Percentiles rank a stretch among this genome's conserved stretches.
These are phyloP conservation scores for Aspergillus ochraceoroseus DNA, from an alignment of 2,329 filamentous ascomycete species.

Conservation along the genomic window DNA sequence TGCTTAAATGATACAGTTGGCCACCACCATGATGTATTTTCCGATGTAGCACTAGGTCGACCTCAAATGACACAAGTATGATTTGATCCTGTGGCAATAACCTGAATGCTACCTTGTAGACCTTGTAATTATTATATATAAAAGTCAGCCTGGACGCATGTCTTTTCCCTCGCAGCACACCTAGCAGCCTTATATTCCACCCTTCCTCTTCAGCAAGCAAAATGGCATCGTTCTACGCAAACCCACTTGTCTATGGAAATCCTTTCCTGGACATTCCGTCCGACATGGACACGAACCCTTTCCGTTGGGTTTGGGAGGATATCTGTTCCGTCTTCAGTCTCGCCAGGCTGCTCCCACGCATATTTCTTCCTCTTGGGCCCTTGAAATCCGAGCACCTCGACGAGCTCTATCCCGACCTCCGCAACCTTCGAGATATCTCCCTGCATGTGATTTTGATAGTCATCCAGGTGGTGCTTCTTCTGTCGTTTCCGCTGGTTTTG, in stretches of 20 bases:
- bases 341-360: not conserved
- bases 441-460: conserved; percentile 1
- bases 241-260: conserved; percentile 1
- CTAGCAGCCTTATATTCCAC: too few species aligned
- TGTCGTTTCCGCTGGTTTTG: not conserved
- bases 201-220: not conserved
- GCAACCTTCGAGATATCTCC: conserved; percentile 1
- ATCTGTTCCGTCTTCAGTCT: conserved; percentile 1
- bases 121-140: too few species aligned
- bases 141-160: too few species aligned
- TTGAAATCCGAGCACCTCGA: not conserved
- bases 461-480: not conserved
- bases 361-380: not conserved
- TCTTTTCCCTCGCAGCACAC: too few species aligned
- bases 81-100: too few species aligned
- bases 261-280: conserved; percentile 8
- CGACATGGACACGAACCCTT: conserved; percentile 4
- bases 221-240: conserved; percentile 7
- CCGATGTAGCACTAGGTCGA: too few species aligned
- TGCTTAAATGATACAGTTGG: not conserved
- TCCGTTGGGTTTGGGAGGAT: conserved; percentile 1
- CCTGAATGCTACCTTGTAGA: too few species aligned
- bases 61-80: too few species aligned
- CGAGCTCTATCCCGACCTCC: conserved; percentile 3
- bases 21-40: not conserved